These are phyloP conservation scores for Colletotrichum theobromicola DNA, from an alignment of 2,329 filamentous ascomycete genomes.

Conservation along the genomic window DNA sequence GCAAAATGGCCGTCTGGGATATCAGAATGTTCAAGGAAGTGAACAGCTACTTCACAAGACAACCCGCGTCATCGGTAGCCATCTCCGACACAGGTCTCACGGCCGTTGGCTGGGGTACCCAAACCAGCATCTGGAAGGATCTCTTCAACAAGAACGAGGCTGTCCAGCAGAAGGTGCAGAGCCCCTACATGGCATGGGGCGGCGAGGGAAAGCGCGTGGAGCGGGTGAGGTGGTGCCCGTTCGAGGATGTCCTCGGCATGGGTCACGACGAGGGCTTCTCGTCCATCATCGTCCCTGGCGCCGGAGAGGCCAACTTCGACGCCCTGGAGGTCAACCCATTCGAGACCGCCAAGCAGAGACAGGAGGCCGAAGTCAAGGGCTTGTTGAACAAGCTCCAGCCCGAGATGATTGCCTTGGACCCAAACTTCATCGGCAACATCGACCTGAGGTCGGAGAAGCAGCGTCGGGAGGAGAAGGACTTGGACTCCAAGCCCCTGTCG, in stretches of 20 bases:
- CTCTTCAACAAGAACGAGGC: slow-evolving; percentile 77
- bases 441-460: slow-evolving; percentile 83
- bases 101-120: slow-evolving; percentile 89
- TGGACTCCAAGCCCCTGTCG: slow-evolving; percentile 71
- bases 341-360: slow-evolving; percentile 90
- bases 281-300: slow-evolving; percentile 87
- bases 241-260: slow-evolving; percentile 89
- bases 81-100: slow-evolving; percentile 91
- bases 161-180: slow-evolving; percentile 80
- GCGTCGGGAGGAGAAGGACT: slow-evolving; percentile 76
- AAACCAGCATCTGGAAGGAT: slow-evolving; percentile 88
- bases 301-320: slow-evolving; percentile 97
- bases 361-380: slow-evolving; percentile 87
- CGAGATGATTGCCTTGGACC: slow-evolving; percentile 95
- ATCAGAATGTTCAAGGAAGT: slow-evolving; percentile 93
- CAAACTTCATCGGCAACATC: slow-evolving; percentile 87
- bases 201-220: slow-evolving; percentile 84
- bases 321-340: slow-evolving; percentile 93
- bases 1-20: slow-evolving; percentile 95
- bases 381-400: slow-evolving; percentile 94
- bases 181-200: slow-evolving; percentile 93
- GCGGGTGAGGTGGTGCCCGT: slow-evolving; percentile 89
- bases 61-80: slow-evolving; percentile 81
- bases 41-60: slow-evolving; percentile 83
- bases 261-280: slow-evolving; percentile 87